Evolutionary conservation across 2,329 filamentous ascomycete genomes (phyloP).

Genomic region (Xylaria sp.): DNA sequence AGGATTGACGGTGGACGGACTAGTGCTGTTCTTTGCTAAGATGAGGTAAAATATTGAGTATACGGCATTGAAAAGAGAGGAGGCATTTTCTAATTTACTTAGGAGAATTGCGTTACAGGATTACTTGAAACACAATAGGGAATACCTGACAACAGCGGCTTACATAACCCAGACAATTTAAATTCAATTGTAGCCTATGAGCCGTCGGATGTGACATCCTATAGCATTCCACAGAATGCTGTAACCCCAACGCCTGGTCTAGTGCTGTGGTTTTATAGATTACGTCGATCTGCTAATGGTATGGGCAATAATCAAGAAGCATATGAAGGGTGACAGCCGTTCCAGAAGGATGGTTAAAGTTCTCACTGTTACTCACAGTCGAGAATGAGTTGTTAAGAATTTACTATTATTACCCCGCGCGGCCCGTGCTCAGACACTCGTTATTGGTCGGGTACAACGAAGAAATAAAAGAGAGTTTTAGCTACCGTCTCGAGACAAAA

Average conservation of each 20-base stretch:
- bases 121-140: not conserved
- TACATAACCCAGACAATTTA: not conserved
- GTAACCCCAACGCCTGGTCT: not conserved
- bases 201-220: not conserved
- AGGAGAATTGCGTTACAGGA: not conserved
- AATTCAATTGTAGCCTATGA: not conserved
- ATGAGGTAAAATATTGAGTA: not conserved
- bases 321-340: not conserved
- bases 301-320: not conserved
- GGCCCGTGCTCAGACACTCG: conserved; percentile 3
- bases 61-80: not conserved
- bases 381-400: not conserved
- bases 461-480: too few species aligned
- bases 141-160: not conserved
- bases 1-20: not conserved
- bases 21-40: not conserved
- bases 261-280: not conserved
- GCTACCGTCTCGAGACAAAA: too few species aligned
- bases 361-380: not conserved
- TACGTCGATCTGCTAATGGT: not conserved
- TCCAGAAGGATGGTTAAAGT: not conserved
- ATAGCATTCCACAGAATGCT: not conserved
- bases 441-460: conserved; percentile 1
- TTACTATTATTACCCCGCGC: conserved; percentile 20
- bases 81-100: not conserved